These are phyloP conservation scores for Ottelia alismoides DNA, from an alignment of 106 monocot genomes.

Conservation along the genomic window DNA sequence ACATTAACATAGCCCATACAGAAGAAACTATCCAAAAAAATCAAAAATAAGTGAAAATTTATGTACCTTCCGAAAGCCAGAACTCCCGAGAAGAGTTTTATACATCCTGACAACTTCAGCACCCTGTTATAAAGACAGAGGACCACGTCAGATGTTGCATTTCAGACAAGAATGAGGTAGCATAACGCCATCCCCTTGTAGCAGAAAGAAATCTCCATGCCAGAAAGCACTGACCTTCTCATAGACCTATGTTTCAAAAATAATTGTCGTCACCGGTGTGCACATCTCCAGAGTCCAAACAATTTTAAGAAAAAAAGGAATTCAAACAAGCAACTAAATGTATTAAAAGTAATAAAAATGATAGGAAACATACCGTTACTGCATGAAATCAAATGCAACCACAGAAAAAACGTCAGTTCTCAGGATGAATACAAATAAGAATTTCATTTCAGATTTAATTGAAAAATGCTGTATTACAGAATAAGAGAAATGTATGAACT, in stretches of 20 bases:
- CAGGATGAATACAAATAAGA: conserved; percentile 1
- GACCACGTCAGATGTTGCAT: no score
- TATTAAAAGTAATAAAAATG: background rate
- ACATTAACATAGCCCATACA: no score
- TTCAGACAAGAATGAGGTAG: background rate
- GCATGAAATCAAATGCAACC: background rate
- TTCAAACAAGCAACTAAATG: background rate
- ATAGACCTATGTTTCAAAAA: conserved; percentile 51
- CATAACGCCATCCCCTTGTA: background rate
- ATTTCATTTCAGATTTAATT: background rate
- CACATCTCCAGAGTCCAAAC: no score
- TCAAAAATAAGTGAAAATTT: background rate
- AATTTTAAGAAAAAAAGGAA: no score
- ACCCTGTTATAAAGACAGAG: conserved; percentile 54
- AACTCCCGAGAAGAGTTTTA: conserved; percentile 82
- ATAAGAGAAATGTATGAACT: background rate
- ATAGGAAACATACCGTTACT: conserved; percentile 66
- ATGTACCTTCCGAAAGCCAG: conserved; percentile 78
- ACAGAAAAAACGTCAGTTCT: background rate
- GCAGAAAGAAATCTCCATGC: background rate
- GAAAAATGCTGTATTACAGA: no score
- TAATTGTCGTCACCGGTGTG: background rate
- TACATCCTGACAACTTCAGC: conserved; percentile 99
- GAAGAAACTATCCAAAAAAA: no score
- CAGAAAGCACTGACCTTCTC: conserved; percentile 55